phyloP scores from a whole-genome alignment of 2,329 filamentous ascomycete genomes.

The Didymellaceae sp. region DNA sequence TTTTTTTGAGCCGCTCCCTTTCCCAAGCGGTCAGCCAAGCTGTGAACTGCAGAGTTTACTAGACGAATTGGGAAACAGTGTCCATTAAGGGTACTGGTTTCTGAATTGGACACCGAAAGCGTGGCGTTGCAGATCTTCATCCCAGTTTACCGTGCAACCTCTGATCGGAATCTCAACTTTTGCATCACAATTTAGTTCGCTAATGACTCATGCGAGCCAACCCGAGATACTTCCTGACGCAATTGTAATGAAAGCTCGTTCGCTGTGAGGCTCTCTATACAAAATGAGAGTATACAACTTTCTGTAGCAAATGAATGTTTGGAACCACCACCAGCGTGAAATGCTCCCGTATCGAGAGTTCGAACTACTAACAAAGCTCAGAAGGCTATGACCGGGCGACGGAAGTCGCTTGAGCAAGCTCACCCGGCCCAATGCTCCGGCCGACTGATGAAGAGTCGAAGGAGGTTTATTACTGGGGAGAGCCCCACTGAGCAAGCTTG shows the following conservation, averaged over 20 bases:
- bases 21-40: neutral
- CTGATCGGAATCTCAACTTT: slow-evolving; percentile 9
- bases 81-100: neutral
- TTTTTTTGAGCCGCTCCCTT: slow-evolving; percentile 5
- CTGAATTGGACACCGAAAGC: neutral
- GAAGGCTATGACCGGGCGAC: too few species aligned
- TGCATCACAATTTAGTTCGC: neutral
- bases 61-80: neutral
- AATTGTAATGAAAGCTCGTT: neutral
- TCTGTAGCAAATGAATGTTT: too few species aligned
- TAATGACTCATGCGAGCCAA: neutral
- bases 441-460: neutral
- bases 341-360: too few species aligned
- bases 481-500: neutral
- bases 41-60: neutral
- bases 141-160: neutral
- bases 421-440: neutral
- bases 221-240: neutral
- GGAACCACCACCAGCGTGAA: too few species aligned
- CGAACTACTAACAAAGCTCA: too few species aligned
- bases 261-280: too few species aligned
- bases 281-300: too few species aligned
- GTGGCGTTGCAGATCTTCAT: slow-evolving; percentile 4
- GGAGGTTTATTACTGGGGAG: slow-evolving; percentile 2
- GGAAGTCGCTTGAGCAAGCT: neutral